phyloP scores from a whole-genome alignment of 208 protist species.

The Balamuthia mandrillaris region DNA sequence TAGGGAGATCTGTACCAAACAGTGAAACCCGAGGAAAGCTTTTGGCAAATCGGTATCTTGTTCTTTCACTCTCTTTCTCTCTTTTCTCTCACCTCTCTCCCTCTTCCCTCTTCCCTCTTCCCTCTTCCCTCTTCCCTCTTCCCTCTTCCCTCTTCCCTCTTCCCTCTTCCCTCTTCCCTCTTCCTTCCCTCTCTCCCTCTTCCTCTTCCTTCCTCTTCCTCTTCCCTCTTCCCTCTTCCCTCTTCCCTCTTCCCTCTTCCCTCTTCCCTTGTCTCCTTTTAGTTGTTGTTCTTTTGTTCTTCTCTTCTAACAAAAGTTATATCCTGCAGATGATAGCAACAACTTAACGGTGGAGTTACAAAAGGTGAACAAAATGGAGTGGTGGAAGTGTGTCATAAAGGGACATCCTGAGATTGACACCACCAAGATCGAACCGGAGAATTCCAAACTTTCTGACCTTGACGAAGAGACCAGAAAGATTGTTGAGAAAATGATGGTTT shows the following conservation, averaged over 20 bases:
- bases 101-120: background rate
- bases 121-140: too few relatives aligned
- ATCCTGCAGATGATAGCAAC: slow-evolving; percentile 20
- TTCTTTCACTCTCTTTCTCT: background rate
- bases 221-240: too few relatives aligned
- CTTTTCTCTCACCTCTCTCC: background rate
- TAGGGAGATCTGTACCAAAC: slow-evolving; percentile 31
- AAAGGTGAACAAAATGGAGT: slow-evolving; percentile 72
- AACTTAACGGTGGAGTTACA: slow-evolving; percentile 55
- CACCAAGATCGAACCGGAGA: slow-evolving; percentile 76
- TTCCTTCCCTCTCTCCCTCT: too few relatives aligned
- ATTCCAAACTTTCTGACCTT: slow-evolving; percentile 72
- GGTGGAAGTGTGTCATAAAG: slow-evolving; percentile 70
- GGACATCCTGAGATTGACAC: slow-evolving; percentile 74
- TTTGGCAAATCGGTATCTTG: background rate
- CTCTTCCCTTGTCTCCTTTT: too few relatives aligned
- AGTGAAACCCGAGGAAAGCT: slow-evolving; percentile 35
- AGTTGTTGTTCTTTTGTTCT: background rate
- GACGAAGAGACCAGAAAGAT: slow-evolving; percentile 74
- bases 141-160: too few relatives aligned
- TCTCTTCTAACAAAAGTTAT: too few relatives aligned
- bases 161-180: too few relatives aligned
- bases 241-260: too few relatives aligned
- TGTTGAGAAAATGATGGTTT: slow-evolving; percentile 77
- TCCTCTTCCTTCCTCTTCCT: too few relatives aligned